Evolutionary conservation across 805 yeast species (phyloP).

Genomic region (Pichia deserticola): DNA sequence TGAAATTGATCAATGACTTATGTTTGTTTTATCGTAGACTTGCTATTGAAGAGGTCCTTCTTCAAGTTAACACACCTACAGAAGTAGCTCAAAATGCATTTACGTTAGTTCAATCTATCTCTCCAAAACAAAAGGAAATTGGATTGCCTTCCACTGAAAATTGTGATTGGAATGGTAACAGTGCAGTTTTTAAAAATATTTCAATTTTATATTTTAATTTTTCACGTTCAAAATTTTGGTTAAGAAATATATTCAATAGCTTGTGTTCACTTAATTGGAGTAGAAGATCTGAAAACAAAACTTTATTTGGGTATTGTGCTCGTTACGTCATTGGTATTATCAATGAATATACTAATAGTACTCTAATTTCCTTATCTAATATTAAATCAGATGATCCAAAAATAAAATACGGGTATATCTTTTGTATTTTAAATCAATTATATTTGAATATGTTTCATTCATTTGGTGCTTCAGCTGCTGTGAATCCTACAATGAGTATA

Average conservation of each 20-base stretch:
- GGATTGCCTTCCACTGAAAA: slow-evolving; percentile 33
- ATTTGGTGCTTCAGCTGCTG: slow-evolving; percentile 19
- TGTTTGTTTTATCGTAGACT: slow-evolving; percentile 42
- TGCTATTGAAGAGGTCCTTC: slow-evolving; percentile 48
- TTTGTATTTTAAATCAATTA: slow-evolving; percentile 20
- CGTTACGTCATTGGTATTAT: slow-evolving; percentile 22
- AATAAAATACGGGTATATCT: slow-evolving; percentile 20
- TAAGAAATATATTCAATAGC: slow-evolving; percentile 26
- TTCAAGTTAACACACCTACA: slow-evolving; percentile 43
- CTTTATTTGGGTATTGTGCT: slow-evolving; percentile 17
- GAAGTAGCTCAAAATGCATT: slow-evolving; percentile 36
- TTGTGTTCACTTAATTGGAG: slow-evolving; percentile 25
- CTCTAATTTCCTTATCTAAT: slow-evolving; percentile 13
- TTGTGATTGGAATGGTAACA: slow-evolving; percentile 35
- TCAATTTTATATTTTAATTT: slow-evolving; percentile 46
- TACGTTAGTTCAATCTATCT: slow-evolving; percentile 26
- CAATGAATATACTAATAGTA: slow-evolving; percentile 17
- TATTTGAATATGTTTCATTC: slow-evolving; percentile 19
- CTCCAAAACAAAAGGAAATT: slow-evolving; percentile 37
- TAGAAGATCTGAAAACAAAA: slow-evolving; percentile 38
- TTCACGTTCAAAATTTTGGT: slow-evolving; percentile 39
- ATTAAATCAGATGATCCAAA: slow-evolving; percentile 17
- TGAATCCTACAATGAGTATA: slow-evolving; percentile 37
- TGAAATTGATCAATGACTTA: slow-evolving; percentile 33
- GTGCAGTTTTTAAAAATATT: slow-evolving; percentile 58